Conservation (phyloP, 495 filamentous ascomycete species). For the Daldinia loculata region DNA sequence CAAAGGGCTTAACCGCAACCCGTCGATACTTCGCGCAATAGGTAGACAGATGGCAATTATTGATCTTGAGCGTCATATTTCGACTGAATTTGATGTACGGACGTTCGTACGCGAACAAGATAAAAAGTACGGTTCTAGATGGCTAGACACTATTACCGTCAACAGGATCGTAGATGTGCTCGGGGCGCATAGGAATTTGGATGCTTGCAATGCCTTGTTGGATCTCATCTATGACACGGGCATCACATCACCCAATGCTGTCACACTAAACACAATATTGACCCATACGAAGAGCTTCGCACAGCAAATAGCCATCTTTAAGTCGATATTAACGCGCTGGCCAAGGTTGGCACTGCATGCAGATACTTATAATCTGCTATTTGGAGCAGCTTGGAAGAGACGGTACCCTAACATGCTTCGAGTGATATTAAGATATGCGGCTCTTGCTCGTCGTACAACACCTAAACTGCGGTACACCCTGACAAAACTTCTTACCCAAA, state of each 20-base stretch:
- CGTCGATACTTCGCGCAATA: constrained; percentile 29
- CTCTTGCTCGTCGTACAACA: constrained; percentile 22
- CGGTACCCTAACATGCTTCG: constrained; percentile 48
- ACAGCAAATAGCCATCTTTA: constrained; percentile 33
- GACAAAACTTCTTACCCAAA: constrained; percentile 17
- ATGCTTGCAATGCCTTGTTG: constrained; percentile 40
- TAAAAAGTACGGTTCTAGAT: constrained; percentile 48
- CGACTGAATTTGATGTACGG: constrained; percentile 24
- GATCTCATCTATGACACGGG: constrained; percentile 32
- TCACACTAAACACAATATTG: constrained; percentile 51
- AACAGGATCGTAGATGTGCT: constrained; percentile 48
- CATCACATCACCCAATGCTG: constrained; percentile 22
- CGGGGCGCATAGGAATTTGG: constrained; percentile 38
- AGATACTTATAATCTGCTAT: constrained; percentile 45
- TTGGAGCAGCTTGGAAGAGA: constrained; percentile 42
- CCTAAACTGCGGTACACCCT: constrained; percentile 39
- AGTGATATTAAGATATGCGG: constrained; percentile 52
- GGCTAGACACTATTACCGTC: constrained; percentile 47
- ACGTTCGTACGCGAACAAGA: constrained; percentile 45
- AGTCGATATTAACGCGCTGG: constrained; percentile 17
- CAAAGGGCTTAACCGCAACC: constrained; percentile 42
- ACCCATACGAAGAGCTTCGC: constrained; percentile 43
- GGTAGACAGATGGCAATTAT: constrained; percentile 47
- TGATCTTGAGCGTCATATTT: constrained; percentile 46
- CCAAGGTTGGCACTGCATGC: constrained; percentile 24